A percentile compares a stretch with the other conserved stretches of the same genome.
Conservation (phyloP, 2,329 filamentous ascomycete species). For the Colletotrichum higginsianum region DNA sequence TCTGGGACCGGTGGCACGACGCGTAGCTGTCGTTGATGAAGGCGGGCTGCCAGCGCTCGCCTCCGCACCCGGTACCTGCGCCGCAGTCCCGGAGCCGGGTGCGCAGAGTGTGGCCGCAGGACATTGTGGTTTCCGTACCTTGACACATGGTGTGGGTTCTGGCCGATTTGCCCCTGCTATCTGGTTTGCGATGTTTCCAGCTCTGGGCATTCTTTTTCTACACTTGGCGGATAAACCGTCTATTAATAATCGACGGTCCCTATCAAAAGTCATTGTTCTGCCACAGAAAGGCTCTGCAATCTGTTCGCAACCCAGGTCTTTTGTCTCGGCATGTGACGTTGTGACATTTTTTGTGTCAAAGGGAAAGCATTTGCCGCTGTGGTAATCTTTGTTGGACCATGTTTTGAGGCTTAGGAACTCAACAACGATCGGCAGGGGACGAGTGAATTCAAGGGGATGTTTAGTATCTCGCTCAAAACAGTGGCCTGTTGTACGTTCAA, state of each 20-base stretch:
- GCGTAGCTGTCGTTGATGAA: slow-evolving; percentile 56
- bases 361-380: background rate
- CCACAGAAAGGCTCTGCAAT: slow-evolving; percentile 5
- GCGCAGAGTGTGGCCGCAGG: slow-evolving; percentile 47
- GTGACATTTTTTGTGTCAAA: background rate
- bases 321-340: background rate
- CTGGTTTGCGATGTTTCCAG: background rate
- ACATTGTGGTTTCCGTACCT: slow-evolving; percentile 45
- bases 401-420: background rate
- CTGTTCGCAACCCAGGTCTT: background rate
- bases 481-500: background rate
- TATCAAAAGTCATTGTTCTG: slow-evolving; percentile 3
- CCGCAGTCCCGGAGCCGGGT: slow-evolving; percentile 41
- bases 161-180: background rate
- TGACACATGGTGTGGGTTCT: slow-evolving; percentile 45
- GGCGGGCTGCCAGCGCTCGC: slow-evolving; percentile 19
- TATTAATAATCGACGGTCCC: background rate
- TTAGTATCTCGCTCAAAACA: background rate
- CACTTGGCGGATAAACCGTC: too few species aligned
- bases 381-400: background rate
- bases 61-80: slow-evolving; percentile 28
- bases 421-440: too few species aligned
- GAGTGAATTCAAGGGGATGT: background rate
- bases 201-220: background rate
- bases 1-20: slow-evolving; percentile 52